A percentile compares a stretch with the other conserved stretches of the same genome.
phyloP scores from a whole-genome alignment of 2,329 filamentous ascomycete species.

The Nannizziopsis barbatae region DNA sequence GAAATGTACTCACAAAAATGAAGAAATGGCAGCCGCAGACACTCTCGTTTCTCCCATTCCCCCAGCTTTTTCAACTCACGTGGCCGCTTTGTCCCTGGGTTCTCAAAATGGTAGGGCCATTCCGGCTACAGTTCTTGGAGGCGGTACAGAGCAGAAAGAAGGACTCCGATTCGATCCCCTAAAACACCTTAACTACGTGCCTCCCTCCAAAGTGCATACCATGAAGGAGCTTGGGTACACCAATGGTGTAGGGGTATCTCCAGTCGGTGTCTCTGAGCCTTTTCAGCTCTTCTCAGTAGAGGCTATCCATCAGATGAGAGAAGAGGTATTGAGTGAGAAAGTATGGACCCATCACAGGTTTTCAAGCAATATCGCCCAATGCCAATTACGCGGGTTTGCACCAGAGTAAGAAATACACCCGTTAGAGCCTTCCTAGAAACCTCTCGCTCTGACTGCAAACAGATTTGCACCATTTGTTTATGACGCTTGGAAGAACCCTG shows the following conservation, averaged over 20 bases:
- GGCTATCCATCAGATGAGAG: constrained; percentile 51
- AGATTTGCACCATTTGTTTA: constrained; percentile 56
- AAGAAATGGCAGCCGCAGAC: constrained; percentile 18
- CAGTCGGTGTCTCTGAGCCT: constrained; percentile 52
- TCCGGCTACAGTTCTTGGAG: background rate
- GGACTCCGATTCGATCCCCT: constrained; percentile 40
- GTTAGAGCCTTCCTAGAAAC: background rate
- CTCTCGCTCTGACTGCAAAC: background rate
- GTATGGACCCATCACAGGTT: constrained; percentile 48
- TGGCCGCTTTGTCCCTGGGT: constrained; percentile 11
- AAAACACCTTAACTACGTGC: constrained; percentile 46
- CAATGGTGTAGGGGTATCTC: constrained; percentile 48
- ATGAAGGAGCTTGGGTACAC: constrained; percentile 53
- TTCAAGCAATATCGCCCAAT: constrained; percentile 48
- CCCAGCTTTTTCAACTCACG: constrained; percentile 9
- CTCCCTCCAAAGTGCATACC: constrained; percentile 42
- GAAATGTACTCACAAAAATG: constrained; percentile 15
- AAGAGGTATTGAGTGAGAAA: constrained; percentile 48
- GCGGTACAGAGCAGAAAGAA: constrained; percentile 7
- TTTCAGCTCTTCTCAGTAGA: constrained; percentile 53
- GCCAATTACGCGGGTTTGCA: constrained; percentile 46
- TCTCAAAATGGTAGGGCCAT: constrained; percentile 2
- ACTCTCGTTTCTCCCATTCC: constrained; percentile 13
- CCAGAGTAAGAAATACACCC: constrained; percentile 38
- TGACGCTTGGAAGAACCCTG: constrained; percentile 48